phyloP scores from a whole-genome alignment of 139 green algal species.

The Astrephomene gubernaculifera region DNA sequence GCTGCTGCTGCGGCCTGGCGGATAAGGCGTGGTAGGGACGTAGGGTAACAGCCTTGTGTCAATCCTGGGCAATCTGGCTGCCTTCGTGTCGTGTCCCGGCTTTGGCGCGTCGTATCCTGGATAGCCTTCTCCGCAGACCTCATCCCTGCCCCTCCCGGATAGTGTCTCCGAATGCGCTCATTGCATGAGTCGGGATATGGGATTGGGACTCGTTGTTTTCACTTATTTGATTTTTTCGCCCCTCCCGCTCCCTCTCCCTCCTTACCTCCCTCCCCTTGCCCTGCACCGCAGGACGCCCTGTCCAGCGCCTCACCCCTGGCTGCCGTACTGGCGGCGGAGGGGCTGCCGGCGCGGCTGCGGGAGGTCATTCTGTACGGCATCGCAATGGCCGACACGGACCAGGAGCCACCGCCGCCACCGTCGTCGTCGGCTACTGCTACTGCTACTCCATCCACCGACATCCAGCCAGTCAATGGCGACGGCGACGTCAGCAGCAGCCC shows the following conservation, averaged over 20 bases:
- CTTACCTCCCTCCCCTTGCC: neutral
- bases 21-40: no score
- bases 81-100: no score
- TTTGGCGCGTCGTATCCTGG: no score
- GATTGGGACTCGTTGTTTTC: no score
- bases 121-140: neutral
- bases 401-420: slow-evolving; percentile 8
- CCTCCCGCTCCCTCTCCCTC: no score
- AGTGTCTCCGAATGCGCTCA: no score
- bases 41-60: neutral
- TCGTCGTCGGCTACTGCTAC: neutral
- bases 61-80: neutral
- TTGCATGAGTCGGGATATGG: no score
- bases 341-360: slow-evolving; percentile 63
- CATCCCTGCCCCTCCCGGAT: neutral
- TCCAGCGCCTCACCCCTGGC: neutral
- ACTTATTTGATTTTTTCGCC: no score
- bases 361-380: slow-evolving; percentile 76
- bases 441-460: neutral
- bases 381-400: slow-evolving; percentile 54
- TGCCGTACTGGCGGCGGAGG: slow-evolving; percentile 29
- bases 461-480: neutral
- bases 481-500: neutral
- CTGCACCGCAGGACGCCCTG: slow-evolving; percentile 2
- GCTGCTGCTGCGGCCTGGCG: neutral